Base-by-base conservation (phyloP, 2,329 filamentous ascomycete species). In the Cladosporium sp. region DNA sequence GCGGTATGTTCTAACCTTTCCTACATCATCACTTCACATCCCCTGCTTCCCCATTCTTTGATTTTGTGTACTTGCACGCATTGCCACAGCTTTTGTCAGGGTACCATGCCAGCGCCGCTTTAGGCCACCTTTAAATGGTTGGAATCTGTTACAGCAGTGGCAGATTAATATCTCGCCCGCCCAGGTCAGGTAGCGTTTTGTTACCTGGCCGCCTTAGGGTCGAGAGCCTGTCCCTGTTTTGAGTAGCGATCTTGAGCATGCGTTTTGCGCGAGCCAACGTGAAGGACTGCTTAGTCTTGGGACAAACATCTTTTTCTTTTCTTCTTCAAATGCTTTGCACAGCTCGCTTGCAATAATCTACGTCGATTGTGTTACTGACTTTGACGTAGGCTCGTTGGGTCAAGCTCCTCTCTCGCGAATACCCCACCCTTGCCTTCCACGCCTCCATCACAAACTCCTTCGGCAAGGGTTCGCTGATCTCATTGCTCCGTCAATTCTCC, bases 101-200 rank as follows among this genome's bases (percentile, higher is more conserved):
- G 83, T 87, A 83, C 84, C 86, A 88, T 89, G 87, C 85, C 82
- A 56, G 60, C 49, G 60, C 60, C 81, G 79, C 77, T 81, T 74
- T 75, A 77, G 77, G 82, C 79, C 80, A 84, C 62, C 56, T 79
- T 81, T 79, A 84, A 78, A 88, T 95, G 91, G 90, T 89, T 89
- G 87, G 84, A 81, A 81, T 92, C 93, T 96, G 95, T 99, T 99
- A 99, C 91, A 92, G 90, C 90, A 88, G 92, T 97, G 95, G 95
- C 89, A 98, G 87, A 99, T 89, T 79, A 84, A 97, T 84, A 84
- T 84, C 83, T 82, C 63, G 85, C 88, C 85, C 84, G 82, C 84
- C 82, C 86, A 89, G 91, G 90, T 77, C 83, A 83, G 84, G 83
- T 86, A 84, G 91, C 93, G 93, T 98, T 88, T 92, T 98, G 95